Base-by-base conservation (phyloP, 176 grass and related monocot genomes). In the Tillandsia fasciculata region DNA sequence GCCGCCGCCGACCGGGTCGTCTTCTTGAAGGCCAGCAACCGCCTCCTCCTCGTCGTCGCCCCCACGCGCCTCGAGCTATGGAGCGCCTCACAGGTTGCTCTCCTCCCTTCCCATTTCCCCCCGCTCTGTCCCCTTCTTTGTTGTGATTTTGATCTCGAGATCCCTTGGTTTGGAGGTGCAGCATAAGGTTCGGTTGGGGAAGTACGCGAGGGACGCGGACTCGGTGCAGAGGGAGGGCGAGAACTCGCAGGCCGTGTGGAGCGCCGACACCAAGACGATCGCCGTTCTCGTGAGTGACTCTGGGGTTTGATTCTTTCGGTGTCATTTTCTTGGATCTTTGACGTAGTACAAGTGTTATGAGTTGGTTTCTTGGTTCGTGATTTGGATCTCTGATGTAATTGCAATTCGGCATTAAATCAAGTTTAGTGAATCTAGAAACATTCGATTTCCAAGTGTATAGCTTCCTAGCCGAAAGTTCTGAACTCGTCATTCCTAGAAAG, bases 51-150 rank as follows among this genome's bases (percentile, higher is more conserved):
- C 68, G 84, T 81, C 72, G 89, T 97, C 67, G 83, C 83, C 51
- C 82, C 89, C 59, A 83, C 89, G 53, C 87, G 82, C 71, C 93
- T 97, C 73, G 89, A 97, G 83, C 89, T 97, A 79, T 92, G 93
- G 89, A 92, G 89, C 71, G 54, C 79, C 68, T 76, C 86, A 26
- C 89, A 85, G 83, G 83, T 85, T 2, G 63, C 63, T 11, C 56
- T 53, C 9, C 69, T 8, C 27, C 23, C 12, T 15, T 33, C 47
- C 14, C 9, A 7, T 11, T 27, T 51, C 70, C 52, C 10, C 10
- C 8, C 51, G 24, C 22, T 13, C 26, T 63, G 49, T 9, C 49
- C 10, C 52, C 52, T 48, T 11, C 42, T 10, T 23, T 10, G 52
- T 53, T 48, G 5, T 18, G 10, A 69, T 70, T 18, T 52, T 68